Base-by-base conservation (phyloP, 768 basidiomycete species). In the Lyophyllum shimeji region DNA sequence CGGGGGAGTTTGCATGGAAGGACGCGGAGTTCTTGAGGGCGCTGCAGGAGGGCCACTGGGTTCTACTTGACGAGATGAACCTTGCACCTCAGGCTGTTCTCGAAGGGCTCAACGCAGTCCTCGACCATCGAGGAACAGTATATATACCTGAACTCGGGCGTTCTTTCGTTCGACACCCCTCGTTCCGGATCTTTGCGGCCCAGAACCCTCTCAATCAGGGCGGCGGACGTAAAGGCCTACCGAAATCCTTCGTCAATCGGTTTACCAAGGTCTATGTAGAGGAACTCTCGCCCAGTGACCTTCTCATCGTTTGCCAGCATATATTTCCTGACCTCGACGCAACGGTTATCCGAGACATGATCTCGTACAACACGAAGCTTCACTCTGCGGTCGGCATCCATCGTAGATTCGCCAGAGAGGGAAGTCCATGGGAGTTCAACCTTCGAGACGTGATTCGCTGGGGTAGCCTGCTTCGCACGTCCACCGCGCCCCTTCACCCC, bases 11-110 rank as follows among this genome's bases (percentile, higher is more conserved):
- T 67, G 87, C 87, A 1, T 99, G 97, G 97, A 93, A 89, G 70
- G 94, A 98, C 60, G 97, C 96, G 0, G 95, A 96, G 55, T 99
- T 99, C 68, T 77, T 99, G 40, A 85, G 82, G 55, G 95, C 97
- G 1, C 73, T 99, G 72, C 94, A 97, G 67, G 82, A 90, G n/a
- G 97, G 97, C 0, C 86, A 93, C 57, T 99, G 97, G 97, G 96
- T 98, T 5, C 83, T 99, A 6, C 81, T 99, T 9, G 97, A 99
- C 67, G 97, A 99, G 69, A 98, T 99, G 97, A 99, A 99, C 67
- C 80, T 99, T 37, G 96, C 96, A 0, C 93, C 96, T 27, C 96
- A 99, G 66, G 88, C 97, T 0, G 89, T 99, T 4, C 83, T 99
- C 1, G 97, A 99, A 73, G 97, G 97, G 25, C 82, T 99, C 39